phyloP scores from a whole-genome alignment of 805 yeast species.

The Ogataea zsoltii region DNA sequence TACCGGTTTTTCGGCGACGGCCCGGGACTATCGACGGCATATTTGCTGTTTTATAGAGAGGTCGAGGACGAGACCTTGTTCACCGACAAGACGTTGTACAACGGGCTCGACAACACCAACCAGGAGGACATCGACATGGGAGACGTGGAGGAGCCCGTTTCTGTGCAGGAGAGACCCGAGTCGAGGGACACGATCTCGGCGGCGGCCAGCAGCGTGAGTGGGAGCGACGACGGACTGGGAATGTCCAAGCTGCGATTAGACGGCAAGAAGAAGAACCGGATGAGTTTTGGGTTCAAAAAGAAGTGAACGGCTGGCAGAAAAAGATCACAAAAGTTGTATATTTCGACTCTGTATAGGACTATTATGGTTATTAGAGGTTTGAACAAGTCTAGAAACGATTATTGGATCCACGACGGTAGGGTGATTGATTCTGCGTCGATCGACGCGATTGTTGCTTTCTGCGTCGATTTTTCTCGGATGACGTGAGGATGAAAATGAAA shows the following conservation, averaged over 20 bases:
- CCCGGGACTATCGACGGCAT: conserved; percentile 88
- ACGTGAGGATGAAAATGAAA: too few species aligned
- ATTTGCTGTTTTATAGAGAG: conserved; percentile 78
- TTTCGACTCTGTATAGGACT: too few species aligned
- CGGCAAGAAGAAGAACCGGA: conserved; percentile 19
- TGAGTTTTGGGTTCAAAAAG: conserved; percentile 23
- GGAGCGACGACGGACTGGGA: neutral
- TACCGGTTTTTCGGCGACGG: conserved; percentile 85
- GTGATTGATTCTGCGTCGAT: conserved; percentile 6
- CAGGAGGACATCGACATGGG: conserved; percentile 14
- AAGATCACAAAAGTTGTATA: neutral
- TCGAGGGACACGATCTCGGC: neutral
- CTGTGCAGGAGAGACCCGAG: too few species aligned
- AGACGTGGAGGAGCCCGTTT: neutral
- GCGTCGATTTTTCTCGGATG: too few species aligned
- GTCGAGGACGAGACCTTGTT: conserved; percentile 42
- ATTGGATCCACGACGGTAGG: too few species aligned
- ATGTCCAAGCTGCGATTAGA: neutral
- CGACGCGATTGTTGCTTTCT: neutral
- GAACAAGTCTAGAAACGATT: too few species aligned
- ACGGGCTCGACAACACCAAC: conserved; percentile 30
- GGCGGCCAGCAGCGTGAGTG: neutral
- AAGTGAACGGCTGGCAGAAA: too few species aligned
- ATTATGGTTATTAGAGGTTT: too few species aligned
- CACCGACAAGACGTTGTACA: conserved; percentile 28